A percentile compares a stretch with the other conserved stretches of the same genome.
Conservation (phyloP, 306 rosid genomes). For the Lagenaria siceraria region DNA sequence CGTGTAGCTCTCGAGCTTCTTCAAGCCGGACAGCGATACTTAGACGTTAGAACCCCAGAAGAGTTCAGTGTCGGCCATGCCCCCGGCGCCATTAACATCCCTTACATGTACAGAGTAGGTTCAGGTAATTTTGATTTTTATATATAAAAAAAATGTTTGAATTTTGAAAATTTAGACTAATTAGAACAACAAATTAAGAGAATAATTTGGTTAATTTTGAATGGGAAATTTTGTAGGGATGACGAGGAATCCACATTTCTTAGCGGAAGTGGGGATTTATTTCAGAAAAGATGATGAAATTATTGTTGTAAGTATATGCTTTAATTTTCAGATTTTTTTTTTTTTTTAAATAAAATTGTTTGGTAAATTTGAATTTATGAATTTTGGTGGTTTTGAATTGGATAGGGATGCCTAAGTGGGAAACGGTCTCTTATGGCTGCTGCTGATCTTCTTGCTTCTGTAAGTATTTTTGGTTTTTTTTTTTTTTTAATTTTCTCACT, state of each 20-base stretch:
- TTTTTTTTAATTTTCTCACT: not conserved
- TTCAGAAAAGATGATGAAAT: constrained; percentile 70
- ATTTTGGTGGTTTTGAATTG: not conserved
- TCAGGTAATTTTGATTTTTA: constrained; percentile 27
- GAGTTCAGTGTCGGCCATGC: constrained; percentile 67
- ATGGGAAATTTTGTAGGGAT: constrained; percentile 32
- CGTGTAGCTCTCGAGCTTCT: constrained; percentile 76
- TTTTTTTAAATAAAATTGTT: too few species aligned
- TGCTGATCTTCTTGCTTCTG: constrained; percentile 53
- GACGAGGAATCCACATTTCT: constrained; percentile 53
- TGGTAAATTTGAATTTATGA: not conserved
- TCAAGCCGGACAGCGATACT: constrained; percentile 80
- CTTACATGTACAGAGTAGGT: constrained; percentile 62
- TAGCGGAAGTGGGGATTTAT: constrained; percentile 35
- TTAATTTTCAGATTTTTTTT: not conserved
- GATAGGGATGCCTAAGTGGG: constrained; percentile 69
- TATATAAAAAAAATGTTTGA: too few species aligned
- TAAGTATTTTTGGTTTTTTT: constrained; percentile 15
- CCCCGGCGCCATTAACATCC: constrained; percentile 61
- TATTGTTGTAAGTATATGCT: constrained; percentile 46
- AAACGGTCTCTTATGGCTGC: constrained; percentile 82
- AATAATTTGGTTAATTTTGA: too few species aligned
- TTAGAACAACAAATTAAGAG: too few species aligned
- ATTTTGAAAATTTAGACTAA: too few species aligned
- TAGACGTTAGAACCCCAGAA: constrained; percentile 86